These are phyloP conservation scores for Suhomyces bolitotheri DNA, from an alignment of 1,139 yeast genomes.

Conservation along the genomic window DNA sequence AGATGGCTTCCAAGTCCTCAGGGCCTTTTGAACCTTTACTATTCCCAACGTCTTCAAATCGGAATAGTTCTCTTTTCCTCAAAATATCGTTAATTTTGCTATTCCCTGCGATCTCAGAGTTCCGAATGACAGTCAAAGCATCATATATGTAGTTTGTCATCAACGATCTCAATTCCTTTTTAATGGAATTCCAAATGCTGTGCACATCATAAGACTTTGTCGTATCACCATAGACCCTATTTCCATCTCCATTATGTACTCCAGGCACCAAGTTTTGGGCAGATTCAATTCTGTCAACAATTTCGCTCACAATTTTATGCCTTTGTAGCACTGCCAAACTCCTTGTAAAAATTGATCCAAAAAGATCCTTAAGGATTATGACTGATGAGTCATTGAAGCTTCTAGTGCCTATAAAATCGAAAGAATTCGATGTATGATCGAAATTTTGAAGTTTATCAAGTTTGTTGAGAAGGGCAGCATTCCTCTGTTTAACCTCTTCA, in stretches of 20 bases:
- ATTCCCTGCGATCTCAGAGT: slow-evolving; percentile 4
- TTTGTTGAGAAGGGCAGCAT: slow-evolving; percentile 32
- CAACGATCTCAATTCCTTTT: slow-evolving; percentile 57
- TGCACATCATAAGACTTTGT: slow-evolving; percentile 35
- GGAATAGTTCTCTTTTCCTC: slow-evolving; percentile 40
- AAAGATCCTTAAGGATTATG: slow-evolving; percentile 64
- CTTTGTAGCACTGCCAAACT: slow-evolving; percentile 66
- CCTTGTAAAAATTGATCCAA: slow-evolving; percentile 66
- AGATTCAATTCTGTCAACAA: slow-evolving; percentile 28
- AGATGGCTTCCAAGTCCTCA: slow-evolving; percentile 44
- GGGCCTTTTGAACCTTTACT: slow-evolving; percentile 38
- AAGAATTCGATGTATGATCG: slow-evolving; percentile 23
- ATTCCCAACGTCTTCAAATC: slow-evolving; percentile 48
- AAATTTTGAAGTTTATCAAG: slow-evolving; percentile 32
- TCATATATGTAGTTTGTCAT: slow-evolving; percentile 56
- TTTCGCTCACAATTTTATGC: slow-evolving; percentile 65
- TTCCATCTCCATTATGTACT: slow-evolving; percentile 7
- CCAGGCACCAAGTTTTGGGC: slow-evolving; percentile 9
- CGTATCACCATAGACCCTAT: slow-evolving; percentile 8
- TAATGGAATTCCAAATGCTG: slow-evolving; percentile 58
- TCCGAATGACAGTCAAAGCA: slow-evolving; percentile 8
- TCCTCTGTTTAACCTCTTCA: slow-evolving; percentile 60
- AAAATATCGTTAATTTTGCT: slow-evolving; percentile 26
- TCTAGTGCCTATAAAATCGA: slow-evolving; percentile 27
- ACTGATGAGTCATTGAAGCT: slow-evolving; percentile 51